phyloP scores from a whole-genome alignment of 805 yeast genomes.

The Wickerhamiella lipophila region DNA sequence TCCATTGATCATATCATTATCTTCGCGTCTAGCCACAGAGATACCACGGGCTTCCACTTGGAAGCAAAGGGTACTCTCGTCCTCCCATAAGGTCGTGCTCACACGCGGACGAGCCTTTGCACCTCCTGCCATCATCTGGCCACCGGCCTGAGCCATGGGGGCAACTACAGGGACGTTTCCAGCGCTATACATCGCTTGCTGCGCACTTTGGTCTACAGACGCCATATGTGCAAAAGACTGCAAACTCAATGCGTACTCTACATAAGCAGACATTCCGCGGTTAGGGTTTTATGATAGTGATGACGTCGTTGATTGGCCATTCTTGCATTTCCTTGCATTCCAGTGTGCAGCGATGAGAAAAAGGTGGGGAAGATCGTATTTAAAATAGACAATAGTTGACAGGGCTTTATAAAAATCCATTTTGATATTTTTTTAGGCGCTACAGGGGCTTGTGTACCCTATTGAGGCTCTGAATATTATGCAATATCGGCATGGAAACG shows the following conservation, averaged over 20 bases:
- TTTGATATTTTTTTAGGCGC: too few species aligned
- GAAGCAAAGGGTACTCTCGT: conserved; percentile 70
- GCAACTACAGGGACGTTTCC: background rate
- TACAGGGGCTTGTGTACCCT: too few species aligned
- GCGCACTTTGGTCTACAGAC: conserved; percentile 8
- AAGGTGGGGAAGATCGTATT: background rate
- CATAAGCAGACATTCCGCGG: conserved; percentile 8
- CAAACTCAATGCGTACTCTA: conserved; percentile 8
- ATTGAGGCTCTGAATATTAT: background rate
- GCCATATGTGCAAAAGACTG: conserved; percentile 9
- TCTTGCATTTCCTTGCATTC: background rate
- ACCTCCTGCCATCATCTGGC: background rate
- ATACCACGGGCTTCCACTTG: conserved; percentile 76
- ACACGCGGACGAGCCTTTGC: conserved; percentile 36
- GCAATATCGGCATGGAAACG: background rate
- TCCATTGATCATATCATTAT: conserved; percentile 77
- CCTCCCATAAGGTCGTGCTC: conserved; percentile 81
- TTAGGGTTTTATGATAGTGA: conserved; percentile 8
- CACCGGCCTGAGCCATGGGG: background rate
- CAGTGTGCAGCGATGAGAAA: background rate
- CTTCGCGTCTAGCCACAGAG: conserved; percentile 73
- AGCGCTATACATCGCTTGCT: conserved; percentile 7
- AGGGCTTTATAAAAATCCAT: too few species aligned
- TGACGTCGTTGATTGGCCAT: background rate
- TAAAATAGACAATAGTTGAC: background rate